phyloP scores from a whole-genome alignment of 306 rosid genomes.

The Lagenaria siceraria region DNA sequence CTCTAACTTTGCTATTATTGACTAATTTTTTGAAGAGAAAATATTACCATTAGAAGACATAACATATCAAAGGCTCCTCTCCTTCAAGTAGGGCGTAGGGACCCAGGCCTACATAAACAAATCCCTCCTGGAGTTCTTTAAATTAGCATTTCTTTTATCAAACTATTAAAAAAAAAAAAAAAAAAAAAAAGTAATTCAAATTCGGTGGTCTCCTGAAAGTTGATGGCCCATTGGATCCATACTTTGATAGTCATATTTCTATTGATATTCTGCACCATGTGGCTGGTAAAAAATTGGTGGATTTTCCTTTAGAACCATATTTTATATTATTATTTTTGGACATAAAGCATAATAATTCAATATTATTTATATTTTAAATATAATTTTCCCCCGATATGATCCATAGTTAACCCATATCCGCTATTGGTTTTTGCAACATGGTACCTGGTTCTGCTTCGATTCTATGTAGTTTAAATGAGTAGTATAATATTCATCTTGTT shows the following conservation, averaged over 20 bases:
- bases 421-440: neutral
- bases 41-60: neutral
- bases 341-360: neutral
- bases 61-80: neutral
- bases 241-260: neutral
- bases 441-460: neutral
- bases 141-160: neutral
- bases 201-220: neutral
- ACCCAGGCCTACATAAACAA: neutral
- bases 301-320: neutral
- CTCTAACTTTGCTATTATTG: neutral
- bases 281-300: neutral
- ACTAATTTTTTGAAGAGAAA: neutral
- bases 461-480: neutral
- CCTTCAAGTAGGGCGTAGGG: neutral
- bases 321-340: neutral
- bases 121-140: neutral
- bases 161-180: neutral
- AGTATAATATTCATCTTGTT: neutral
- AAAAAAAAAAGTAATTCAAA: neutral
- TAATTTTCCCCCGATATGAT: neutral
- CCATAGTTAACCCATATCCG: neutral
- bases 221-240: constrained; percentile 5
- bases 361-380: neutral
- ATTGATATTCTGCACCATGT: neutral